Base-by-base conservation (phyloP, 2,329 filamentous ascomycete species). In the Aspergillus piperis region DNA sequence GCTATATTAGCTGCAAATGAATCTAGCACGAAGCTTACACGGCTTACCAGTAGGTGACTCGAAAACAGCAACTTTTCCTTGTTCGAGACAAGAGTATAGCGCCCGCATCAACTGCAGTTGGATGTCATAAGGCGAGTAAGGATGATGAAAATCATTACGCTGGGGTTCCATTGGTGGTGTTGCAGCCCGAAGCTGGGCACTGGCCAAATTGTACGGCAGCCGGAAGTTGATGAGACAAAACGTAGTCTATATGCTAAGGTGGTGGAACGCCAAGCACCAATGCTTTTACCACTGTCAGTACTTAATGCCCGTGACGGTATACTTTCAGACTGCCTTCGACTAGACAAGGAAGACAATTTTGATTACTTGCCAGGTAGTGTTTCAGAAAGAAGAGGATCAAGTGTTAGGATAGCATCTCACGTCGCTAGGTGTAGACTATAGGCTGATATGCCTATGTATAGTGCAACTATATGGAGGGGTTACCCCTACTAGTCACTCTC, bases 41-140 rank as follows among this genome's bases (percentile, higher is more conserved):
- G 32, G 48, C 63, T 86, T 90, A 75, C 93, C 93, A 44, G 93
- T 97, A n/a, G 93, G 93, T 49, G 91, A 96, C 73, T 97, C 93
- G 49, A 97, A 88, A 47, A 97, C 92, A 30, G 91, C 93, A 50
- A 96, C 83, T 70, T 93, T 91, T 8, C 90, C 89, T 44, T 89
- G 75, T 66, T 96, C 88, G 25, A 96, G 84, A 62, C 92, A 91
- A 53, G 86, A 78, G 72, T 96, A 96, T 5, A 95, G 83, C 0
- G 89, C 85, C 66, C 83, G 87, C 93, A 97, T 97, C 71, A 97
- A 96, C 66, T 94, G 82, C 48, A 89, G 82, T 71, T 97, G 93
- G 47, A 96, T 95, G 55, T 90, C 84, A 75, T 97, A 97, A 0
- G 93, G 93, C 30, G 87, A 86, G 73, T 89, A 96, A 0, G 93